Conservation (phyloP, 441 rosid species). For the Corymbia citriodora region DNA sequence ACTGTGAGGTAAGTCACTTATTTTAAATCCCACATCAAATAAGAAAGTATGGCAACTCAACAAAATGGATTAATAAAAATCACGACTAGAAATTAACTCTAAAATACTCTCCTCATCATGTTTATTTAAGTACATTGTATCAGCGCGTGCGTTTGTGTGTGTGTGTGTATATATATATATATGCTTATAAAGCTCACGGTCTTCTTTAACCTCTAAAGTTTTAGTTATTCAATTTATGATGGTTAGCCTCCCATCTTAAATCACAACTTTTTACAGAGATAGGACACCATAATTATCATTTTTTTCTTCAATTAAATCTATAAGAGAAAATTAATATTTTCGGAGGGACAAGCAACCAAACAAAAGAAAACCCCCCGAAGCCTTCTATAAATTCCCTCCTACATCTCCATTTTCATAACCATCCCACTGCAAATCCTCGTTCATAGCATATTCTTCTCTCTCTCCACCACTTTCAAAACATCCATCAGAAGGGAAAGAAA, state of each 20-base stretch:
- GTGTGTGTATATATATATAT: not conserved
- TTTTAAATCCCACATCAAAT: too few relatives aligned
- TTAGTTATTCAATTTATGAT: not conserved
- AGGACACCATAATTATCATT: not conserved
- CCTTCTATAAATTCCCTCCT: not conserved
- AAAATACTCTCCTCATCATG: not conserved
- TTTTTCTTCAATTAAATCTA: not conserved
- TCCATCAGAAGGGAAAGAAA: not conserved
- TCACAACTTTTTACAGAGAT: not conserved
- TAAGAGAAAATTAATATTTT: not conserved
- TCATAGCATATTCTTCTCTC: not conserved
- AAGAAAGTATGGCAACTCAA: too few relatives aligned
- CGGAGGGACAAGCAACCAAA: not conserved
- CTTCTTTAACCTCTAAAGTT: not conserved
- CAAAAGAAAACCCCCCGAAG: not conserved
- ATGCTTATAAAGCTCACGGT: not conserved
- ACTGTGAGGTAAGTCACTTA: too few relatives aligned
- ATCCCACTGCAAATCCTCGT: not conserved
- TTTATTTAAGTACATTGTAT: not conserved
- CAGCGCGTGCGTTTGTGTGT: not conserved
- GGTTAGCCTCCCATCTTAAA: not conserved
- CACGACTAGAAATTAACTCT: not conserved
- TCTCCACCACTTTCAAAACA: not conserved
- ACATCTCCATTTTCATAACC: not conserved
- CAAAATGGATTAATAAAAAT: too few relatives aligned